Evolutionary conservation across 2,329 filamentous ascomycete genomes (phyloP).

Genomic region (Geosmithia flava): DNA sequence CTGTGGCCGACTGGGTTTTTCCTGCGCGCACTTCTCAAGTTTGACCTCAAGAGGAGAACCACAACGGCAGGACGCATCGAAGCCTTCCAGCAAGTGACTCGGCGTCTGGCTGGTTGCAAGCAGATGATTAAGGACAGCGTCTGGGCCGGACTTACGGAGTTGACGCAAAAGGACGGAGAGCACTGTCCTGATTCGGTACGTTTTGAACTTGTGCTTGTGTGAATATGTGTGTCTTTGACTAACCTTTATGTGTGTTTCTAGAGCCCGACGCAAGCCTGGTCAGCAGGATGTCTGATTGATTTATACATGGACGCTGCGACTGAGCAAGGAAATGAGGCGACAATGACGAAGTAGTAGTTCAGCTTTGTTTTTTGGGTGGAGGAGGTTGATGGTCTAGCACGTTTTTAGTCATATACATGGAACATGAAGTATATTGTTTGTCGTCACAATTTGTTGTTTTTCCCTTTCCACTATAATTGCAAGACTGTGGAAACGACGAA

Average conservation of each 20-base stretch:
- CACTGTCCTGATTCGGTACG: constrained; percentile 79
- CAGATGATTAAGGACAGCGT: constrained; percentile 64
- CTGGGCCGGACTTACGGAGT: constrained; percentile 86
- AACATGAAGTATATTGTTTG: too few species aligned
- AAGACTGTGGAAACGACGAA: too few species aligned
- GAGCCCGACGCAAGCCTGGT: constrained; percentile 96
- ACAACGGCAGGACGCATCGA: constrained; percentile 58
- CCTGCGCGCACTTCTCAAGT: constrained; percentile 79
- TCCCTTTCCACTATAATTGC: too few species aligned
- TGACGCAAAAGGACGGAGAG: constrained; percentile 82
- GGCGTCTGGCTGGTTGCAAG: constrained; percentile 72
- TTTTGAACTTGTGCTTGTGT: constrained; percentile 9
- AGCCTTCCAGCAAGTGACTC: constrained; percentile 88
- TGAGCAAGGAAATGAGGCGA: constrained; percentile 20
- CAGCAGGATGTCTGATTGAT: constrained; percentile 85
- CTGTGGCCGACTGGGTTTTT: constrained; percentile 96
- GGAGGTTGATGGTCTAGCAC: too few species aligned
- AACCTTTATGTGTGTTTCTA: constrained; percentile 20
- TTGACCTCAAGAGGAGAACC: constrained; percentile 62
- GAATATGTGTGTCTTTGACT: not conserved
- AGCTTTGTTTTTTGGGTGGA: too few species aligned
- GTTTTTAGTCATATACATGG: too few species aligned
- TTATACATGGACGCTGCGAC: constrained; percentile 82
- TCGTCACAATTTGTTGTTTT: too few species aligned
- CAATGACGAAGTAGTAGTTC: too few species aligned